These are phyloP conservation scores for Inga oerstediana DNA, from an alignment of 306 rosid species.

Conservation along the genomic window DNA sequence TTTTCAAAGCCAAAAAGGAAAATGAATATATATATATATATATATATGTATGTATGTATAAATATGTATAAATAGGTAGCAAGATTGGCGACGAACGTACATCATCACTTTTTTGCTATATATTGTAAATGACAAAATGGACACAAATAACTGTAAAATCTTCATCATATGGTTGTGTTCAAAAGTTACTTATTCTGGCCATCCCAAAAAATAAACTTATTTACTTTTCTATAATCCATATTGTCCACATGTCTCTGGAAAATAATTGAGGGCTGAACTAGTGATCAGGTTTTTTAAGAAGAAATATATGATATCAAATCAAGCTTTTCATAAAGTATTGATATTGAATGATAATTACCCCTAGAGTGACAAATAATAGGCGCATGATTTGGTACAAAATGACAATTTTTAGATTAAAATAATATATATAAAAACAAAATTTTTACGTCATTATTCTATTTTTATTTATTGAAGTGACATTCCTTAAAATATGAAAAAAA, in stretches of 20 bases:
- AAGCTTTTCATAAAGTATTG: background rate
- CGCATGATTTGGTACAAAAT: background rate
- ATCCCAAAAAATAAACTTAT: background rate
- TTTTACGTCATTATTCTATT: background rate
- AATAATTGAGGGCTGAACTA: background rate
- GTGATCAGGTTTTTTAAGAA: background rate
- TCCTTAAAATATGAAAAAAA: background rate
- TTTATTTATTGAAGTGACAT: background rate
- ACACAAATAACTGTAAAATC: background rate
- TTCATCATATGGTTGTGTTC: background rate
- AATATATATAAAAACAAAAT: background rate
- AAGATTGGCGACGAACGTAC: background rate
- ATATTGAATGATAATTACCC: background rate
- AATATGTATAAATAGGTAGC: background rate
- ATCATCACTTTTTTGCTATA: background rate
- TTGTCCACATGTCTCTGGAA: background rate
- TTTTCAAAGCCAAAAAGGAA: background rate
- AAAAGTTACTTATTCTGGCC: background rate
- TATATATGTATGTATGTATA: background rate
- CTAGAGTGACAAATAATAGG: background rate
- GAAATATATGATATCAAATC: background rate
- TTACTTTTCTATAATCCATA: background rate
- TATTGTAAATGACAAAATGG: background rate
- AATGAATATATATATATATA: background rate
- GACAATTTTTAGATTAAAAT: background rate